Percentiles rank a stretch among this genome's conserved stretches.
These are phyloP conservation scores for Aspergillus leporis DNA, from an alignment of 495 filamentous ascomycete genomes.

Conservation along the genomic window DNA sequence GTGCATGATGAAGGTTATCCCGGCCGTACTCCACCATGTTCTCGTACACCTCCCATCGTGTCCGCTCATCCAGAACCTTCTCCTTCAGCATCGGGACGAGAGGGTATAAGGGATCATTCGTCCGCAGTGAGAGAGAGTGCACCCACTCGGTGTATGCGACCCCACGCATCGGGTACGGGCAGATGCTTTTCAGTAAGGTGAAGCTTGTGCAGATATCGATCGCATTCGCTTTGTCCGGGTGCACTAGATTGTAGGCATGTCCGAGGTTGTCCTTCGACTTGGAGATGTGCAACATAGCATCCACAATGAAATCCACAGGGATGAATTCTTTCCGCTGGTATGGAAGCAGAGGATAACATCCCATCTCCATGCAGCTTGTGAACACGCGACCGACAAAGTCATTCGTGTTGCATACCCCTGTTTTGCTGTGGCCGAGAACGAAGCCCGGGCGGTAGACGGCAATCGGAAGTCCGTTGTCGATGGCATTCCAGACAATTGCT, in stretches of 20 bases:
- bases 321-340: neutral
- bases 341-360: constrained; percentile 3
- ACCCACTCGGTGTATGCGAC: too few relatives aligned
- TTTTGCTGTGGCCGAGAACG: constrained; percentile 6
- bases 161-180: too few relatives aligned
- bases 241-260: constrained; percentile 5
- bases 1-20: too few relatives aligned
- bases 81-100: too few relatives aligned
- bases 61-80: too few relatives aligned
- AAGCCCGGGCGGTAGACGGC: constrained; percentile 7
- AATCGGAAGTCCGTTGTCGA: constrained; percentile 4
- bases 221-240: neutral
- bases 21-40: too few relatives aligned
- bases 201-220: too few relatives aligned
- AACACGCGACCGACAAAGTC: constrained; percentile 3
- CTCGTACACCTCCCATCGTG: too few relatives aligned
- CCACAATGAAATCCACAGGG: constrained; percentile 2
- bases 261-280: neutral
- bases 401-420: neutral
- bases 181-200: too few relatives aligned
- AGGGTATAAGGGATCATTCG: too few relatives aligned
- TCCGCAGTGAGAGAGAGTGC: too few relatives aligned
- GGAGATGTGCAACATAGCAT: constrained; percentile 2
- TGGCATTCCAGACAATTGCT: constrained; percentile 5
- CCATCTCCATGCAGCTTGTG: neutral